Conservation (phyloP, 2,329 filamentous ascomycete species). For the Nemania abortiva region DNA sequence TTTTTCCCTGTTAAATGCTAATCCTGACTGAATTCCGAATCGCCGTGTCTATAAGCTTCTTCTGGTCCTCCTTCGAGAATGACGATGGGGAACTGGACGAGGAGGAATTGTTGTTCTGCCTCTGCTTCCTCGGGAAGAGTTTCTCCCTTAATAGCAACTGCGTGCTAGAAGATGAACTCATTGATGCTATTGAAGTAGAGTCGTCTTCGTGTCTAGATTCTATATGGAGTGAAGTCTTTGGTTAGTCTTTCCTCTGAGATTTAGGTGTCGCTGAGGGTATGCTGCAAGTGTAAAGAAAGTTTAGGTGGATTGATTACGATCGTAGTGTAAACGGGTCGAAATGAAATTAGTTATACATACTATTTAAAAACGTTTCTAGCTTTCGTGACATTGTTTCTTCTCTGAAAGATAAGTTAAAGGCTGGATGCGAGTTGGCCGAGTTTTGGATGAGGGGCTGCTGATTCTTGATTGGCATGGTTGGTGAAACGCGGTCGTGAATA, state of each 20-base stretch:
- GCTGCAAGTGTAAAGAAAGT: background rate
- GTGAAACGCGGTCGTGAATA: background rate
- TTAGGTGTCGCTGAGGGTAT: background rate
- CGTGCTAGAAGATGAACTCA: constrained; percentile 41
- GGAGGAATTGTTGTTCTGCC: background rate
- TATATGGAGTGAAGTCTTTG: background rate
- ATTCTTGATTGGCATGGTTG: background rate
- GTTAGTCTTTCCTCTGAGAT: background rate
- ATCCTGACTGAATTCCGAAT: constrained; percentile 17
- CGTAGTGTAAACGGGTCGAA: background rate
- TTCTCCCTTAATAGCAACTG: constrained; percentile 39
- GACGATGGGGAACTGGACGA: too few relatives aligned
- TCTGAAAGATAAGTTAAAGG: background rate
- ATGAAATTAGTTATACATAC: background rate
- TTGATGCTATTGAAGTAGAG: constrained; percentile 40
- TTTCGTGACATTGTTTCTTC: background rate
- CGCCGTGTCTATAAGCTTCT: background rate
- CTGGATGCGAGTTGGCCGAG: background rate
- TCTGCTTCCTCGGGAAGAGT: constrained; percentile 10
- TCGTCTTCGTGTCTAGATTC: constrained; percentile 24
- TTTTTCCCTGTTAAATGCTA: background rate
- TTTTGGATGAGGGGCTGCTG: background rate
- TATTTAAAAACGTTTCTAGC: background rate
- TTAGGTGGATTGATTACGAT: too few relatives aligned
- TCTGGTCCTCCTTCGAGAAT: constrained; percentile 5